A percentile compares a stretch with the other conserved stretches of the same genome.
Conservation (phyloP, 1,284 basidiomycete species). For the Austroboletus niveus region DNA sequence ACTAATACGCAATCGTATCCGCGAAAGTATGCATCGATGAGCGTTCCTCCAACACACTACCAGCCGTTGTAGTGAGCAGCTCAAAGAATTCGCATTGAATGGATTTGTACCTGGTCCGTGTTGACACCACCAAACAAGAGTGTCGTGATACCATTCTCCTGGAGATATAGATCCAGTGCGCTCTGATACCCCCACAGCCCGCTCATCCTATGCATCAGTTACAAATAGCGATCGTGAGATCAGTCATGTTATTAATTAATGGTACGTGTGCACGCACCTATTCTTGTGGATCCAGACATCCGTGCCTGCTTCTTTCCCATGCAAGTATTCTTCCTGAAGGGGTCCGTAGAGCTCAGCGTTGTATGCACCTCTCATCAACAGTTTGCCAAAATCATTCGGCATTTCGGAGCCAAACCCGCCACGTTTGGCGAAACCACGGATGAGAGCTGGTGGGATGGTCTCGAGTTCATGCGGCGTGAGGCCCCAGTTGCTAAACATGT, state of each 20-base stretch:
- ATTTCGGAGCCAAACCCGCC: slow-evolving; percentile 60
- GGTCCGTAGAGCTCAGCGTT: slow-evolving; percentile 62
- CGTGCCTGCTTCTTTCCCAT: slow-evolving; percentile 51
- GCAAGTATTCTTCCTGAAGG: slow-evolving; percentile 52
- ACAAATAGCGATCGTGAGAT: background rate
- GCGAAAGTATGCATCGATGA: slow-evolving; percentile 60
- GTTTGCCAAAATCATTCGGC: slow-evolving; percentile 51
- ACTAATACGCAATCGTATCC: slow-evolving; percentile 64
- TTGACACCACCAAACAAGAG: slow-evolving; percentile 67
- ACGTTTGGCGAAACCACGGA: slow-evolving; percentile 48
- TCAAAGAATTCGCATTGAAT: background rate
- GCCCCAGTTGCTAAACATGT: slow-evolving; percentile 59
- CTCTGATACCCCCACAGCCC: slow-evolving; percentile 64
- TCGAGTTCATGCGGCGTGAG: slow-evolving; percentile 60
- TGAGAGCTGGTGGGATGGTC: slow-evolving; percentile 59
- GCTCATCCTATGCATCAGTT: slow-evolving; percentile 49
- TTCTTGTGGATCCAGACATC: slow-evolving; percentile 76
- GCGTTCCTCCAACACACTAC: slow-evolving; percentile 64
- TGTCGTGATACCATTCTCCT: slow-evolving; percentile 61
- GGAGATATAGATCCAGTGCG: slow-evolving; percentile 57
- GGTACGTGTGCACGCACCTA: slow-evolving; percentile 37
- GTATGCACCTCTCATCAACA: slow-evolving; percentile 57
- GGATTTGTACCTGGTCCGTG: slow-evolving; percentile 53
- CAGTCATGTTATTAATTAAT: background rate
- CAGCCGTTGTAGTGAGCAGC: background rate